phyloP scores from a whole-genome alignment of 208 protist species.

The Leishmania braziliensis region DNA sequence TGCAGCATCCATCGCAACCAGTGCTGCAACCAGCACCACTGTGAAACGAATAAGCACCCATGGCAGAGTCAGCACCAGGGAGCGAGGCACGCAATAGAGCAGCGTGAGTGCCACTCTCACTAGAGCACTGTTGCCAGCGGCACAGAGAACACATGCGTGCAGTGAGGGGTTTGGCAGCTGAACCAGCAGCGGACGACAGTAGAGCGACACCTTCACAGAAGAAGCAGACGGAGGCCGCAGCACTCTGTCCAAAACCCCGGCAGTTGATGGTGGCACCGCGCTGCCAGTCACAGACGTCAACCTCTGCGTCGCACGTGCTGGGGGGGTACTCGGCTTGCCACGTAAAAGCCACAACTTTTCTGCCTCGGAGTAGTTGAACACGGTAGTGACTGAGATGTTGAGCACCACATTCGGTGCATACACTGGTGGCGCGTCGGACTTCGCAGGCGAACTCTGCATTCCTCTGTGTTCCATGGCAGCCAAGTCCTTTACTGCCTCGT shows the following conservation, averaged over 20 bases:
- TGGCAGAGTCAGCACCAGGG: constrained; percentile 4
- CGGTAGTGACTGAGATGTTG: constrained; percentile 13
- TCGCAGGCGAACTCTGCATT: not conserved
- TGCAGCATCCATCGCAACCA: constrained; percentile 8
- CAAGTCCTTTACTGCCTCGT: not conserved
- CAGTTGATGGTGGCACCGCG: not conserved
- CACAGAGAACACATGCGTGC: constrained; percentile 4
- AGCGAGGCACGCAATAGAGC: not conserved
- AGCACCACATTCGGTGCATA: not conserved
- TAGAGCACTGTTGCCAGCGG: not conserved
- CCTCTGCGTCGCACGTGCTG: not conserved
- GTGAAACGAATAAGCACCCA: not conserved
- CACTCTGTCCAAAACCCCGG: not conserved
- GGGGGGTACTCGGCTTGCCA: not conserved
- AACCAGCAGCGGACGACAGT: constrained; percentile 25
- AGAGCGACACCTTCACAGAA: constrained; percentile 17
- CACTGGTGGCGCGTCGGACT: too few relatives aligned
- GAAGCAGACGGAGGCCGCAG: not conserved
- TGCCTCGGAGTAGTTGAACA: constrained; percentile 19
- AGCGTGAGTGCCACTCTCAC: not conserved
- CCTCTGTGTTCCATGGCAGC: not conserved
- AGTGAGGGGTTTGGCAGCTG: constrained; percentile 18
- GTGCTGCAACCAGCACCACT: constrained; percentile 5
- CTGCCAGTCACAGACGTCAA: not conserved
- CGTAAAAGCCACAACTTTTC: not conserved